A percentile compares a stretch with the other conserved stretches of the same genome.
Conservation (phyloP, 2,329 filamentous ascomycete species). For the Venturia carpophila region DNA sequence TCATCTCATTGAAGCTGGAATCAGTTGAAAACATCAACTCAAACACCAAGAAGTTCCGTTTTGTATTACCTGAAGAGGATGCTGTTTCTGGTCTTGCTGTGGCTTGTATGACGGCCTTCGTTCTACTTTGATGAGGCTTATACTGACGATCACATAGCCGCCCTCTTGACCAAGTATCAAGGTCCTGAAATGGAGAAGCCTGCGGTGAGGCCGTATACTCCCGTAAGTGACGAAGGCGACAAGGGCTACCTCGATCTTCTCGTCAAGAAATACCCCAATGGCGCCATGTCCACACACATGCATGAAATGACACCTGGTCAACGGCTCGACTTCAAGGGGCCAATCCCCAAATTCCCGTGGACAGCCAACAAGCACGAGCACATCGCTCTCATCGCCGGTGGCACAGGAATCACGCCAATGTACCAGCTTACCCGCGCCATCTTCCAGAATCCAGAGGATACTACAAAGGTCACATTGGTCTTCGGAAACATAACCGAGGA, state of each 20-base stretch:
- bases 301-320: slow-evolving; percentile 77
- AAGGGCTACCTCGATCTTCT: slow-evolving; percentile 80
- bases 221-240: slow-evolving; percentile 75
- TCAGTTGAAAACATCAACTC: slow-evolving; percentile 75
- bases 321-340: slow-evolving; percentile 84
- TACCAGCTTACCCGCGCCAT: slow-evolving; percentile 87
- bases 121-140: not conserved
- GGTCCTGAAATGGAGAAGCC: slow-evolving; percentile 75
- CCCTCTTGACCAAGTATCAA: slow-evolving; percentile 87
- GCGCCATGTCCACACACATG: slow-evolving; percentile 85
- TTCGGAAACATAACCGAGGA: slow-evolving; percentile 86
- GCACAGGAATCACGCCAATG: slow-evolving; percentile 96
- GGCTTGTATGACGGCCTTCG: slow-evolving; percentile 47
- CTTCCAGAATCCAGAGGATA: slow-evolving; percentile 92
- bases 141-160: slow-evolving; percentile 39
- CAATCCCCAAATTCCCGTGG: slow-evolving; percentile 91
- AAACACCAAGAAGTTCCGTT: slow-evolving; percentile 90
- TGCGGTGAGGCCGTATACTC: slow-evolving; percentile 86
- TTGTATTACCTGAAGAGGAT: slow-evolving; percentile 76
- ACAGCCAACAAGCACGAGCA: slow-evolving; percentile 86
- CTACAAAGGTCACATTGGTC: slow-evolving; percentile 93
- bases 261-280: slow-evolving; percentile 84
- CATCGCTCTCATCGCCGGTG: slow-evolving; percentile 80
- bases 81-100: slow-evolving; percentile 74
- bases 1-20: slow-evolving; percentile 71